phyloP scores from a whole-genome alignment of 805 yeast genomes.

The Ogataea zsoltii region DNA sequence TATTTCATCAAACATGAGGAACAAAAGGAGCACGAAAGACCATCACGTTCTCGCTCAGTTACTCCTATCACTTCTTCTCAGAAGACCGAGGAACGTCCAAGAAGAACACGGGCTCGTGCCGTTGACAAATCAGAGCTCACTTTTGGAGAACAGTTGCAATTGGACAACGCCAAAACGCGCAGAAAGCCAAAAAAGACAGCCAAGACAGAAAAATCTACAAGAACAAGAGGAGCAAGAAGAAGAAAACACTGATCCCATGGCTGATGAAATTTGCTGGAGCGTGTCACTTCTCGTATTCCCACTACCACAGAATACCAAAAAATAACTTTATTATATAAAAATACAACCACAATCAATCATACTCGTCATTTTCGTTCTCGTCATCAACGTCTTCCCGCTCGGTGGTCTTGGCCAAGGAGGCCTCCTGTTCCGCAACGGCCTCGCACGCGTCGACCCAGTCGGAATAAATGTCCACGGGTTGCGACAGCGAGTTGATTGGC shows the following conservation, averaged over 20 bases:
- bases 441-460: conserved; percentile 99
- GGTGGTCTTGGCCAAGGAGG: conserved; percentile 29
- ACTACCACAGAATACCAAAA: too few relatives aligned
- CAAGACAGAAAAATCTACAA: conserved; percentile 2
- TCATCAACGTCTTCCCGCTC: conserved; percentile 18
- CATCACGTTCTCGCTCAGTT: not conserved
- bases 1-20: conserved; percentile 16
- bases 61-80: not conserved
- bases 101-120: not conserved
- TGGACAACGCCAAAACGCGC: conserved; percentile 3
- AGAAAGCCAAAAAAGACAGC: not conserved
- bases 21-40: conserved; percentile 4
- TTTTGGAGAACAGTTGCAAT: conserved; percentile 5
- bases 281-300: too few relatives aligned
- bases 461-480: conserved; percentile 91
- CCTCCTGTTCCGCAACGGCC: conserved; percentile 71
- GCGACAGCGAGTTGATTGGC: conserved; percentile 77
- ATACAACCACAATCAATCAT: not conserved
- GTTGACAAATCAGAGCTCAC: conserved; percentile 1
- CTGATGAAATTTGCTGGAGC: too few relatives aligned
- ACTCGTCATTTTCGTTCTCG: conserved; percentile 21
- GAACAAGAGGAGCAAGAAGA: conserved; percentile 2
- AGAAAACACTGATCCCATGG: conserved; percentile 6
- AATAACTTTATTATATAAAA: not conserved
- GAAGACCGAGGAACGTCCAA: not conserved